Base-by-base conservation (phyloP, 345 rosid species). In the Acer negundo region DNA sequence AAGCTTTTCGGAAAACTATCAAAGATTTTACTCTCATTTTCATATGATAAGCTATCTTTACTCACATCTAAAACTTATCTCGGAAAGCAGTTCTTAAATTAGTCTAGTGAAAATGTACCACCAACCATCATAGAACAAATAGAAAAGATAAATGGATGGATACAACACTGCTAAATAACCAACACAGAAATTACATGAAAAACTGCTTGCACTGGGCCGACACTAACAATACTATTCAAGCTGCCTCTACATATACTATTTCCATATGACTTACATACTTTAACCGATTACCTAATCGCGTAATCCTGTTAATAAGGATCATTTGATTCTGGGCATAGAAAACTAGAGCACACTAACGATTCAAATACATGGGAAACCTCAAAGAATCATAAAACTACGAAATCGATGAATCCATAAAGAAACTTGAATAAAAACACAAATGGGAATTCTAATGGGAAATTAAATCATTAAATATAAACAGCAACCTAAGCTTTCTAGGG, bases 401-500 rank as follows among this genome's bases (percentile, higher is more conserved):
- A 65, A 65, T 13, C 12, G 7, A 35, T 5, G n/a, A 16, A 35
- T 6, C 58, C n/a, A 7, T 8, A 31, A 3, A 42, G 23, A 62
- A 74, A 28, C 24, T 44, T 17, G 75, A 64, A 24, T 28, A 23
- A 73, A n/a, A 12, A 3, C 26, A 7, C 4, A 40, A 15, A 1
- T 24, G 23, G 58, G 23, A 70, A 19, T 35, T 35, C 38, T 0
- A 35, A 35, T 35, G 0, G 38, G 38, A 35, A 35, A 35, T 35
- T 35, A 35, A 35, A 35, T 35, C 7, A 35, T 35, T 35, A 35
- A 35, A 35, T 35, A 4, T 4, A 35, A 35, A 35, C 6, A 35
- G 6, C 38, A 35, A 35, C 38, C 0, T 35, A 35, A 4, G 8
- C 26, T 58, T 46, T 44, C 62, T 78, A 82, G 88, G 82, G 84